Conservation (phyloP, 768 basidiomycete species). For the Paxillus involutus region DNA sequence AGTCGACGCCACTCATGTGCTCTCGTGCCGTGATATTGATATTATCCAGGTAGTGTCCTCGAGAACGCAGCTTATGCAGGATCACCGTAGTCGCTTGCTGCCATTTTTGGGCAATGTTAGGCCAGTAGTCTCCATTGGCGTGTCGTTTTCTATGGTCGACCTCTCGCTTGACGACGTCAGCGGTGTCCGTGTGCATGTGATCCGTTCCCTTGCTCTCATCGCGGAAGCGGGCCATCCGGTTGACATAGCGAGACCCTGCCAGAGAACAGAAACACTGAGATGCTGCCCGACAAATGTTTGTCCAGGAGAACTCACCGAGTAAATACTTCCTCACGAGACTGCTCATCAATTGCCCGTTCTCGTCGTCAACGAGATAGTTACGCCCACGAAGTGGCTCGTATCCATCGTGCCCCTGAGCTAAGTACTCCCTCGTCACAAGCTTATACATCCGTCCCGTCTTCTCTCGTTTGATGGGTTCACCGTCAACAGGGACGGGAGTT, state of each 20-base stretch:
- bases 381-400: constrained; percentile 66
- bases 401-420: constrained; percentile 85
- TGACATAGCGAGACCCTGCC: constrained; percentile 73
- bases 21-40: constrained; percentile 62
- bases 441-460: constrained; percentile 62
- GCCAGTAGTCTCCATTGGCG: constrained; percentile 13
- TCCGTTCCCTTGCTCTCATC: constrained; percentile 27
- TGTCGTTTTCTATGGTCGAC: constrained; percentile 37
- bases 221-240: constrained; percentile 49
- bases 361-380: constrained; percentile 76
- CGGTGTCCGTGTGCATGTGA: constrained; percentile 45
- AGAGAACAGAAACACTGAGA: constrained; percentile 9
- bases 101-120: constrained; percentile 43
- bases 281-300: background rate
- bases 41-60: constrained; percentile 55
- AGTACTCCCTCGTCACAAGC: constrained; percentile 84
- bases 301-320: constrained; percentile 50
- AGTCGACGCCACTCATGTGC: constrained; percentile 79
- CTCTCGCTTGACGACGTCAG: constrained; percentile 47
- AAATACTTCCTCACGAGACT: constrained; percentile 80
- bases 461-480: constrained; percentile 54
- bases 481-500: constrained; percentile 39
- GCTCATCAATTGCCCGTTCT: constrained; percentile 78
- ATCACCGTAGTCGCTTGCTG: constrained; percentile 42
- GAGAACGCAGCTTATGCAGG: constrained; percentile 46